Percentiles rank a stretch among this genome's conserved stretches.
Evolutionary conservation across 2,329 filamentous ascomycete species (phyloP).

Genomic region (Fusarium lateritium): DNA sequence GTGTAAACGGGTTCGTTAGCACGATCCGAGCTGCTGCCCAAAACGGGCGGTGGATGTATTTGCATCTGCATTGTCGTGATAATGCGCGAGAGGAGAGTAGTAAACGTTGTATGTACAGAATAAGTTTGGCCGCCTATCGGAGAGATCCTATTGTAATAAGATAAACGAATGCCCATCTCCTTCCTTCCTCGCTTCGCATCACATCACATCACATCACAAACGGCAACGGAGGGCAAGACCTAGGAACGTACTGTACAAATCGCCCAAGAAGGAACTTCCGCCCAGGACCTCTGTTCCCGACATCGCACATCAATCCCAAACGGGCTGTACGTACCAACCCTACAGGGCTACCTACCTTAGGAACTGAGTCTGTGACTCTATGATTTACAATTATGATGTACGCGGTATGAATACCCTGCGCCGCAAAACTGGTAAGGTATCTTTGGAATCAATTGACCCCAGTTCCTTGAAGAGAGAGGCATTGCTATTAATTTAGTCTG

Average conservation of each 20-base stretch:
- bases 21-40: slow-evolving; percentile 15
- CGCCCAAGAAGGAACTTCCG: slow-evolving; percentile 28
- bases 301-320: slow-evolving; percentile 15
- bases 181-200: slow-evolving; percentile 26
- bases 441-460: too few relatives aligned
- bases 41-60: slow-evolving; percentile 4
- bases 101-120: background rate
- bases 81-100: slow-evolving; percentile 4
- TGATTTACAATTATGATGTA: slow-evolving; percentile 6
- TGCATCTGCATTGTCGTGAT: slow-evolving; percentile 1
- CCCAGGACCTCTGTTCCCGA: slow-evolving; percentile 12
- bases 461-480: slow-evolving; percentile 18
- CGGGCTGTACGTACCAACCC: slow-evolving; percentile 10
- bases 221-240: slow-evolving; percentile 6
- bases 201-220: background rate
- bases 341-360: slow-evolving; percentile 15
- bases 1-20: slow-evolving; percentile 17
- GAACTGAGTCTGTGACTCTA: slow-evolving; percentile 5
- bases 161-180: slow-evolving; percentile 27
- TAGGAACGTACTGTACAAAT: slow-evolving; percentile 10
- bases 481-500: slow-evolving; percentile 8
- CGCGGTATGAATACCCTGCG: slow-evolving; percentile 5
- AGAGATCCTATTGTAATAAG: slow-evolving; percentile 25
- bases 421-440: background rate
- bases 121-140: slow-evolving; percentile 1